These are phyloP conservation scores for Cordyceps javanica DNA, from an alignment of 2,329 filamentous ascomycete species.

Conservation along the genomic window DNA sequence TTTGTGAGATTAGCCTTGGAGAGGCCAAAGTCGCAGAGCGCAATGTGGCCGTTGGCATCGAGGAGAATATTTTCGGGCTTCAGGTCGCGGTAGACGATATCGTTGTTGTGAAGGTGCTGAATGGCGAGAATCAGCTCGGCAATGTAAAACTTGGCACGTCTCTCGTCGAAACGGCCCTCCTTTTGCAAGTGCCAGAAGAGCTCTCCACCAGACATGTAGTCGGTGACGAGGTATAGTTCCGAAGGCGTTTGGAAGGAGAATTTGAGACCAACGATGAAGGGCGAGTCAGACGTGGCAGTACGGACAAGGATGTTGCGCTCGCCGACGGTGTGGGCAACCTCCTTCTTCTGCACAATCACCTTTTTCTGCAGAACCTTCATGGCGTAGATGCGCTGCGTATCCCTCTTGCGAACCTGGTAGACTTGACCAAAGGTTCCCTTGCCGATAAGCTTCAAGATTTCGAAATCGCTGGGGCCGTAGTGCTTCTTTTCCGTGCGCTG, in stretches of 20 bases:
- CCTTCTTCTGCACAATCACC: conserved; percentile 99
- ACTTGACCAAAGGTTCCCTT: conserved; percentile 98
- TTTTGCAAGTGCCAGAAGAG: conserved; percentile 98
- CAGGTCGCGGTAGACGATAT: conserved; percentile 95
- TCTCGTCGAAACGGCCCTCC: conserved; percentile 91
- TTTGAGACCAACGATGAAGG: conserved; percentile 96
- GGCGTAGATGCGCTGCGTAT: conserved; percentile 91
- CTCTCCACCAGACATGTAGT: conserved; percentile 99
- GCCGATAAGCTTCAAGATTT: conserved; percentile 91
- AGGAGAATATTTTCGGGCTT: conserved; percentile 97
- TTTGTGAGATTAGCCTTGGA: conserved; percentile 97
- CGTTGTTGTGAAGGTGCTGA: conserved; percentile 90
- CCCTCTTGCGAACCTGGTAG: conserved; percentile 96
- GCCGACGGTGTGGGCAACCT: conserved; percentile 93
- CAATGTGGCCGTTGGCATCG: conserved; percentile 96
- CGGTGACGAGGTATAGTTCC: conserved; percentile 95
- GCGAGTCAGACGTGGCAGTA: conserved; percentile 90
- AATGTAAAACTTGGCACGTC: conserved; percentile 96
- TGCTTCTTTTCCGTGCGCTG: conserved; percentile 84
- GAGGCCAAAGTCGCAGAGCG: conserved; percentile 92
- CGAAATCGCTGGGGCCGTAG: conserved; percentile 91
- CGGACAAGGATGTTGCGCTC: conserved; percentile 96
- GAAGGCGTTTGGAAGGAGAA: conserved; percentile 98
- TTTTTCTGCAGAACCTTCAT: conserved; percentile 99
- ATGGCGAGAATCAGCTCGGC: conserved; percentile 93